A percentile compares a stretch with the other conserved stretches of the same genome.
Conservation (phyloP, 2,329 filamentous ascomycete genomes). For the Xylariaceae sp. region DNA sequence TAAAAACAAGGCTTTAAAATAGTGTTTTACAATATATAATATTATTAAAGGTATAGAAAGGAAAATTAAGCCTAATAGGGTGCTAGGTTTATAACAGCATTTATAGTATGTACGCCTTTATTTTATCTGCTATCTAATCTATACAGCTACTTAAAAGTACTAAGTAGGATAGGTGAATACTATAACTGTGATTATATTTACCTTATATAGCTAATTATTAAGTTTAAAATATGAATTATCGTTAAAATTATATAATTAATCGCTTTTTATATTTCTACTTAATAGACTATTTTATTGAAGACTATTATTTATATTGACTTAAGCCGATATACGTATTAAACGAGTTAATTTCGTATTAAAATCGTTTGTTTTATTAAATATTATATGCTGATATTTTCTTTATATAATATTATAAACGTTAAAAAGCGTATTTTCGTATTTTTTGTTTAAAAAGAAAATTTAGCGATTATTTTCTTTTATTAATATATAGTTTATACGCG, state of each 20-base stretch:
- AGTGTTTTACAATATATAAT: too few relatives aligned
- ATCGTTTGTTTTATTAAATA: background rate
- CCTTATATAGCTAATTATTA: background rate
- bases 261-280: background rate
- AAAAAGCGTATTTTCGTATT: background rate
- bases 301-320: background rate
- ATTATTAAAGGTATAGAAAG: too few relatives aligned
- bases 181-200: background rate
- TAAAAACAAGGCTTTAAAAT: too few relatives aligned
- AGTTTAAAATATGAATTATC: background rate
- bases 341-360: background rate
- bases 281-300: background rate
- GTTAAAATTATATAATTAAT: background rate
- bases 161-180: too few relatives aligned
- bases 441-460: background rate
- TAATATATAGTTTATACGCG: background rate
- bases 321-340: background rate
- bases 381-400: background rate
- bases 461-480: background rate
- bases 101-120: too few relatives aligned
- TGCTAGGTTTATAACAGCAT: too few relatives aligned
- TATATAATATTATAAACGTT: background rate
- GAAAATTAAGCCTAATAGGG: too few relatives aligned
- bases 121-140: too few relatives aligned
- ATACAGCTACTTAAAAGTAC: too few relatives aligned